Conservation (phyloP, 768 basidiomycete genomes). For the Trametes maxima region DNA sequence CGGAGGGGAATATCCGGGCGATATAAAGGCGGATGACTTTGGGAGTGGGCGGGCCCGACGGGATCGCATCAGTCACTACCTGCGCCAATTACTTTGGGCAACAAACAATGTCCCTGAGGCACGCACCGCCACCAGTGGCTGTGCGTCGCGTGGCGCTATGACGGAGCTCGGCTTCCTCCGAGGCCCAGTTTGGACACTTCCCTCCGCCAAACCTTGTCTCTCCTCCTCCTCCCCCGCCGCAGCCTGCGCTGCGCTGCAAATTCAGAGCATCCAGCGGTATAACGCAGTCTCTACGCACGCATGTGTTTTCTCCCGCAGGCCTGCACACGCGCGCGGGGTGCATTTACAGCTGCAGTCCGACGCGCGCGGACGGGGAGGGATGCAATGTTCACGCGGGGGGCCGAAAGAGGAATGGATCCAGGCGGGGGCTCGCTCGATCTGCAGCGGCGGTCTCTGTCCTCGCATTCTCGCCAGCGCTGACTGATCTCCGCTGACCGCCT, state of each 20-base stretch:
- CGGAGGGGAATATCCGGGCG: no score
- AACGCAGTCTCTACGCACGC: not conserved
- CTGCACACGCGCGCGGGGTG: no score
- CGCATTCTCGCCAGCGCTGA: not conserved
- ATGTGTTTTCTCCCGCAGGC: not conserved
- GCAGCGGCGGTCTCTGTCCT: not conserved
- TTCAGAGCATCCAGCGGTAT: not conserved
- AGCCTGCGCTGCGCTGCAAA: not conserved
- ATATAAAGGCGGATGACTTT: not conserved
- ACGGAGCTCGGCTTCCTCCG: no score
- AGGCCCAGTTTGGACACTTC: no score
- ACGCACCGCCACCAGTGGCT: not conserved
- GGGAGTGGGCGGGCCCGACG: not conserved
- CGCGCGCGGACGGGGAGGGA: constrained; percentile 1
- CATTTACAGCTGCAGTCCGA: not conserved
- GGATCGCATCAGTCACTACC: not conserved
- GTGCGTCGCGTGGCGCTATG: not conserved
- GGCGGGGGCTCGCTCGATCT: not conserved
- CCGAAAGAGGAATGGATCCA: not conserved
- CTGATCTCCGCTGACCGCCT: not conserved
- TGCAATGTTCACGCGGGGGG: not conserved
- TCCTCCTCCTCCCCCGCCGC: not conserved
- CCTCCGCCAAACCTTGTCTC: no score
- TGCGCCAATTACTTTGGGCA: no score
- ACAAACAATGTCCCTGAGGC: not conserved